phyloP scores from a whole-genome alignment of 176 grass and related monocot genomes.

The Carex myosuroides region DNA sequence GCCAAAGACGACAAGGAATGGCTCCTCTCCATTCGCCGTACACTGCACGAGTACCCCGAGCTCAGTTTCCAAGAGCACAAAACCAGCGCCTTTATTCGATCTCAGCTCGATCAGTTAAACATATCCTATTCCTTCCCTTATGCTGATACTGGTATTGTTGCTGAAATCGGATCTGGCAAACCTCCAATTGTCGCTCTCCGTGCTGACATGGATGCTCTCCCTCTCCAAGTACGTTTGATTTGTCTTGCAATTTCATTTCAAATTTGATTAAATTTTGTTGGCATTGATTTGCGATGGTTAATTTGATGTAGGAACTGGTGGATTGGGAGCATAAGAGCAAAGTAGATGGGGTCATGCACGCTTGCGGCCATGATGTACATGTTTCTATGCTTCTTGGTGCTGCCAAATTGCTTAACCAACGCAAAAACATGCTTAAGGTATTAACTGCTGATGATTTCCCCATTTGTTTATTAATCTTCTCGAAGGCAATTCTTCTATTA shows the following conservation, averaged over 20 bases:
- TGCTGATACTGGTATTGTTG: conserved; percentile 58
- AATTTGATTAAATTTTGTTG: not conserved
- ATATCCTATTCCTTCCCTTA: conserved; percentile 36
- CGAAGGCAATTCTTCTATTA: not conserved
- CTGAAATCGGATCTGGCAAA: conserved; percentile 59
- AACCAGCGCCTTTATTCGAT: conserved; percentile 70
- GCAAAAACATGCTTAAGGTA: conserved; percentile 62
- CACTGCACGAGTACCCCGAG: conserved; percentile 81
- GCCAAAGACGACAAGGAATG: conserved; percentile 52
- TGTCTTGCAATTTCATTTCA: not conserved
- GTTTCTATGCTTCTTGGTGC: conserved; percentile 82
- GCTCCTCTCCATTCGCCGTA: conserved; percentile 57
- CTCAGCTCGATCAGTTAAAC: conserved; percentile 57
- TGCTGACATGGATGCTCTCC: conserved; percentile 94
- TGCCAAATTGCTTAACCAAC: conserved; percentile 74
- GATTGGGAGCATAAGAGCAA: conserved; percentile 95
- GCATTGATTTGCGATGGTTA: not conserved
- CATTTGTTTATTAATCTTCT: no score
- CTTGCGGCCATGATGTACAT: conserved; percentile 88
- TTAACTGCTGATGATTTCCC: not conserved
- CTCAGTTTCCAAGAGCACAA: conserved; percentile 71
- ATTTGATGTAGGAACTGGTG: conserved; percentile 55
- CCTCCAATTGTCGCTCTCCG: conserved; percentile 75
- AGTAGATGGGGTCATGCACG: conserved; percentile 82
- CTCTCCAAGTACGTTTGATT: conserved; percentile 41